Evolutionary conservation across 176 grass and related monocot species (phyloP), one percentile per base, ranked within the genome.

Genomic region (Oryza meyeriana): DNA sequence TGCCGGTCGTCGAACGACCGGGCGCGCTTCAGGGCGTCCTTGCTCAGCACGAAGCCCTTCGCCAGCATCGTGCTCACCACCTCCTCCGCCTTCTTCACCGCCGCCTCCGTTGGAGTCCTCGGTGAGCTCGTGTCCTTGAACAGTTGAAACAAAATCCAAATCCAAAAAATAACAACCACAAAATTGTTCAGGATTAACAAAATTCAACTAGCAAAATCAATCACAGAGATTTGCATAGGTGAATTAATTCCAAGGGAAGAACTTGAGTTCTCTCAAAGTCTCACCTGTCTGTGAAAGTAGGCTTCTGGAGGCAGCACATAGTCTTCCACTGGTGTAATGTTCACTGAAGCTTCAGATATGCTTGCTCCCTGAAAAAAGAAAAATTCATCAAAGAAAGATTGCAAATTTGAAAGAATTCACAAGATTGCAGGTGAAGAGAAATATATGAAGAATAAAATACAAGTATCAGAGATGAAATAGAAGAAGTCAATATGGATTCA

Each of bases 21-120:
- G 12, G 88, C 88, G 3, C 68, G 75, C 28, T 61, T 66, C 25
- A 86, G 61, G 3, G 88, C 88, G 74, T 90, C 88, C 83, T 90
- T 83, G 74, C 88, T 81, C 17, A 86, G 79, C n/a, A 79, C 73
- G 52, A 79, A 86, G 45, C 88, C 79, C 47, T 12, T 61, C 0
- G 84, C 88, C 29, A 90, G 74, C 88, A 90, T 83, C 24, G 66
- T 86, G 84, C 68, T 86, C 36, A 90, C 88, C n/a, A 79, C 84
- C 47, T 82, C 69, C 88, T 90, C 84, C 27, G 83, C 84, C 62
- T 83, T 83, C 83, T 33, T 71, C 25, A 90, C 79, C 0, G 73
- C 84, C 10, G 73, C 55, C 17, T 62, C 77, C 0, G 69, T 61
- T 7, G 77, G 64, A 8, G 77, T 78, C 0, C 8, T 55, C 6